Evolutionary conservation across 495 filamentous ascomycete species (phyloP), one percentile per base, ranked within the genome.

Genomic region (Aspergillus egyptiacus): DNA sequence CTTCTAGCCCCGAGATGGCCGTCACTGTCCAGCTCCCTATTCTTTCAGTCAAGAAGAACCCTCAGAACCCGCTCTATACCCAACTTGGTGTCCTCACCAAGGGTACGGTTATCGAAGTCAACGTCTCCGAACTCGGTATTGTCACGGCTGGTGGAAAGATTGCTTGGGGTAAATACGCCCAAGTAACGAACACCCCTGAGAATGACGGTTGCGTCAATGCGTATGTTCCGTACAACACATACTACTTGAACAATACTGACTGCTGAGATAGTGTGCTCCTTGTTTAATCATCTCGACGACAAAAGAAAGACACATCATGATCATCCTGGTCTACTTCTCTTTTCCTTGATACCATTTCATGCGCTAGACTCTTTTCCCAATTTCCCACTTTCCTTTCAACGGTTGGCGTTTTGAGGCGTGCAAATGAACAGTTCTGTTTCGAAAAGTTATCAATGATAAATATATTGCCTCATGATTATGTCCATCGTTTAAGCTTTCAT

Each of bases 31-130:
- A 98, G 58, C 70, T 98, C 15, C 93, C 91, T 13, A 96, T 98
- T 48, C 78, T 98, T 43, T 78, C 77, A 34, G 93, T 99, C 56
- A 97, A 97, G 78, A 97, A 99, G 84, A 98, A 96, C 72, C 93
- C 93, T 9, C 87, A 93, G 71, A 91, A 87, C 63, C 89, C 89
- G 2, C 80, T 96, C 65, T 97, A 89, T 66, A 97, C 94, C 4
- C 91, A 95, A 58, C 74, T 97, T 14, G 93, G 93, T 50, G 93
- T 97, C 6, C 62, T 98, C 56, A 95, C 89, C 23, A 93, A 91
- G 71, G 93, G 93, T 42, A 96, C 93, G 8, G 86, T 96, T 49
- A 80, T 95, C 56, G 93, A 98, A 70, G 90, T 96, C 56, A 97
- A 99, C 66, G 90, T 96, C 13, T 86, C 81, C 14, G 93, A 97